A percentile compares a stretch with the other conserved stretches of the same genome.
Evolutionary conservation across 805 yeast genomes (phyloP).

Genomic region (Teunomyces panamensis): DNA sequence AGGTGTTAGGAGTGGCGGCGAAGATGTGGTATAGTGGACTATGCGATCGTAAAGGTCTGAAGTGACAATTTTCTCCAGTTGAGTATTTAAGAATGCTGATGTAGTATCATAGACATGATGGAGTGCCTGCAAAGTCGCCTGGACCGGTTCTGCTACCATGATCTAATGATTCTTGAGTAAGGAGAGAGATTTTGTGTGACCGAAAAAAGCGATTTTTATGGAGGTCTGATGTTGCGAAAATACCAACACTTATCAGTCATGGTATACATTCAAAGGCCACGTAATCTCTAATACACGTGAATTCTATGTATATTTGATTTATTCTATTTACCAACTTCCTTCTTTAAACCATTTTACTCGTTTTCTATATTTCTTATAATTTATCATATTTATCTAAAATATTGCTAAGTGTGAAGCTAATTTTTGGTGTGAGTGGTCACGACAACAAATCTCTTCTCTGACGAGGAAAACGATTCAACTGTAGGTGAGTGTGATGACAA

Average conservation of each 20-base stretch:
- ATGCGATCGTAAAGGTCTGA: constrained; percentile 13
- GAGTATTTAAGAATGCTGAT: constrained; percentile 19
- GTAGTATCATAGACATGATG: constrained; percentile 19
- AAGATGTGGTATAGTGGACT: constrained; percentile 3
- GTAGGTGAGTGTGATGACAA: background rate
- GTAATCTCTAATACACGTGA: too few relatives aligned
- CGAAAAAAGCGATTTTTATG: background rate
- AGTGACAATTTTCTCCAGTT: constrained; percentile 20
- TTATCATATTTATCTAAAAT: background rate
- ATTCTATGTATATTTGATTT: too few relatives aligned
- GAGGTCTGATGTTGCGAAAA: too few relatives aligned
- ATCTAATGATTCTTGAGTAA: background rate
- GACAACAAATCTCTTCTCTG: constrained; percentile 7
- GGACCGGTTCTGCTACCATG: constrained; percentile 48
- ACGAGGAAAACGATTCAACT: background rate
- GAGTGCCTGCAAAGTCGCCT: constrained; percentile 32
- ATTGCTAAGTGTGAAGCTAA: background rate
- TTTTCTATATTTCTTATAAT: background rate
- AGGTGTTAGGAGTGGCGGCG: background rate
- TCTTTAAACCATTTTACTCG: background rate
- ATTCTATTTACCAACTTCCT: too few relatives aligned
- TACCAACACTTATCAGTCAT: too few relatives aligned
- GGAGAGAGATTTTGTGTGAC: background rate
- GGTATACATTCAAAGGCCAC: too few relatives aligned
- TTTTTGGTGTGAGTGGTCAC: constrained; percentile 9